phyloP scores from a whole-genome alignment of 169 alveolate species.

The Fabrea salina region DNA sequence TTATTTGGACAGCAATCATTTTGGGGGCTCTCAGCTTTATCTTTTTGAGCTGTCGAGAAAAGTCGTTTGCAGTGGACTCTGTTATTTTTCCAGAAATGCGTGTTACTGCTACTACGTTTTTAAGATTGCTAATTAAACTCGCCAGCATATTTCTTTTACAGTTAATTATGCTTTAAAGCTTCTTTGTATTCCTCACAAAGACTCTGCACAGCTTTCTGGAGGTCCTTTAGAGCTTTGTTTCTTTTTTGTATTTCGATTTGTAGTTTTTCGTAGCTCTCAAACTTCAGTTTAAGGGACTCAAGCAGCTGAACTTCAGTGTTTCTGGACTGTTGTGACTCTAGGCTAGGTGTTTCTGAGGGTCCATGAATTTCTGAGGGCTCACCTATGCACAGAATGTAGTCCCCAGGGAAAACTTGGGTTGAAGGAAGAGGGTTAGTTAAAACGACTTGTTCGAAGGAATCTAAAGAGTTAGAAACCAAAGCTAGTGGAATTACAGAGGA shows the following conservation, averaged over 20 bases:
- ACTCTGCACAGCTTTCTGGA: too few species aligned
- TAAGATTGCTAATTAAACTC: not conserved
- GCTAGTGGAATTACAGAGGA: not conserved
- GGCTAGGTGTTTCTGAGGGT: too few species aligned
- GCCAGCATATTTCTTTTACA: not conserved
- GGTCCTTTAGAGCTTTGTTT: too few species aligned
- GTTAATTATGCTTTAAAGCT: too few species aligned
- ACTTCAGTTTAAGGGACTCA: too few species aligned
- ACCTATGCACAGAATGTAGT: constrained; percentile 15
- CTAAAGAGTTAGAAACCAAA: too few species aligned
- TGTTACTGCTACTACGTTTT: not conserved
- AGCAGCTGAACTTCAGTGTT: too few species aligned
- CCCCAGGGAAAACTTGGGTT: not conserved
- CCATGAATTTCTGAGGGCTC: not conserved
- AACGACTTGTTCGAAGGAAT: too few species aligned
- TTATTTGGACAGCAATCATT: constrained; percentile 21
- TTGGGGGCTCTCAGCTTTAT: constrained; percentile 13
- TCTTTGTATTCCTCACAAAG: too few species aligned
- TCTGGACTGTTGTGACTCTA: too few species aligned
- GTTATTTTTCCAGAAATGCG: not conserved
- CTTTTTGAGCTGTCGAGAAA: not conserved
- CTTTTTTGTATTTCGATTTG: too few species aligned
- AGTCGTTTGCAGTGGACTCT: not conserved
- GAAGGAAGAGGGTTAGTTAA: constrained; percentile 5
- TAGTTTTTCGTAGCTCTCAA: too few species aligned